Evolutionary conservation across 2,329 filamentous ascomycete species (phyloP), one percentile per base, ranked within the genome.

Genomic region (Nigrospora sphaerica): DNA sequence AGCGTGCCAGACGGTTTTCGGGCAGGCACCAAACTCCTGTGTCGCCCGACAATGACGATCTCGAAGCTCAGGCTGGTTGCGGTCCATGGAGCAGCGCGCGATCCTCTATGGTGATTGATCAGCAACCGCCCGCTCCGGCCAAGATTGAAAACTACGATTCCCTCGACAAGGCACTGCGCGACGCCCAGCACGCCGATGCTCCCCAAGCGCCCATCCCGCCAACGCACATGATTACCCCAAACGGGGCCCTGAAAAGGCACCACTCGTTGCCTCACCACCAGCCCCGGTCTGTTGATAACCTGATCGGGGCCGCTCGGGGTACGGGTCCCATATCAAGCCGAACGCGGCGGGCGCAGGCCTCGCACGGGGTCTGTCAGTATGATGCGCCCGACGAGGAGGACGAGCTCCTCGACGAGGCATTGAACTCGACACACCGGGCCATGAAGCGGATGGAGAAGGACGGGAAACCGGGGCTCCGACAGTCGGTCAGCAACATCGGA

Each of bases 301-400:
- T 83, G 39, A 70, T 76, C 34, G 71, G 71, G n/a, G 74, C 74
- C 3, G 72, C 77, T 37, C 75, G 80, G 13, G 66, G 63, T 39
- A 61, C 65, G 23, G 74, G 78, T 0, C 86, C 88, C 1, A 77
- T 89, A 44, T 90, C 88, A 1, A 89, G 85, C 63, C 78, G 91
- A 51, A 93, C 90, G 13, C 77, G 92, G 48, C 79, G 89, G 49
- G 85, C 88, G 12, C 78, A 95, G 62, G 83, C 88, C 13, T 72
- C 75, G 5, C 85, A 89, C 51, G 86, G 86, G 5, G 81, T 86
- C 42, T 85, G 87, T 42, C 86, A 88, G 51, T 96, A 97, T 62
- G 93, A 98, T 61, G 91, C 91, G 0, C 89, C 93, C 1, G 91
- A 95, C 58, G 93, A 98, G 66, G 92, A 97, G 61, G 93, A 98